A percentile compares a stretch with the other conserved stretches of the same genome.
These are phyloP conservation scores for Rhynchosporium agropyri DNA, from an alignment of 2,329 filamentous ascomycete genomes.

Conservation along the genomic window DNA sequence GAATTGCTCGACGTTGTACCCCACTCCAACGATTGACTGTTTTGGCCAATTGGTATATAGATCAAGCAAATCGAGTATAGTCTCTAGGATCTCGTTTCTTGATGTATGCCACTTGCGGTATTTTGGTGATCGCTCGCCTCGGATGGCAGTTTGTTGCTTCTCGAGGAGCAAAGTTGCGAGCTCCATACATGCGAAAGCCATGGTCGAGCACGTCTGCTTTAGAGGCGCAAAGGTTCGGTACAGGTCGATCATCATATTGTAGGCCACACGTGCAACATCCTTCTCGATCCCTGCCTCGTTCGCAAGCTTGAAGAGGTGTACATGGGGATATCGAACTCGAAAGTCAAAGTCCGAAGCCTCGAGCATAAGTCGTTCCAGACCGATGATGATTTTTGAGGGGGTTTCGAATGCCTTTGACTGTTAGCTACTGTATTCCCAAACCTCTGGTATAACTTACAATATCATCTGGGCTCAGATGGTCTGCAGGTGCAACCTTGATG, in stretches of 20 bases:
- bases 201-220: slow-evolving; percentile 84
- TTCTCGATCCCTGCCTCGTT: slow-evolving; percentile 50
- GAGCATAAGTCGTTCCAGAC: slow-evolving; percentile 87
- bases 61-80: slow-evolving; percentile 86
- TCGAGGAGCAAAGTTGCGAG: slow-evolving; percentile 72
- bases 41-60: slow-evolving; percentile 85
- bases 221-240: slow-evolving; percentile 93
- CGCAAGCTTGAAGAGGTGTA: slow-evolving; percentile 78
- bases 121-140: slow-evolving; percentile 52
- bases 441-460: slow-evolving; percentile 56
- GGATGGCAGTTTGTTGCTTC: slow-evolving; percentile 54
- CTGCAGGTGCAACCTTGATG: slow-evolving; percentile 63
- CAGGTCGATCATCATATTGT: slow-evolving; percentile 82
- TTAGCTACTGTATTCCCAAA: neutral
- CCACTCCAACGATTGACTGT: slow-evolving; percentile 71
- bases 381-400: slow-evolving; percentile 79
- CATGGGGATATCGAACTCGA: slow-evolving; percentile 83
- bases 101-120: slow-evolving; percentile 51
- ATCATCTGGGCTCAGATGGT: slow-evolving; percentile 78
- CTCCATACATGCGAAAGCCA: slow-evolving; percentile 82
- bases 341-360: slow-evolving; percentile 95
- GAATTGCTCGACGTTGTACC: slow-evolving; percentile 75
- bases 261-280: slow-evolving; percentile 68
- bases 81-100: slow-evolving; percentile 65
- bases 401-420: slow-evolving; percentile 71